Percentiles rank a stretch among this genome's conserved stretches.
Evolutionary conservation across 306 rosid genomes (phyloP).

Genomic region (Senna siamea): DNA sequence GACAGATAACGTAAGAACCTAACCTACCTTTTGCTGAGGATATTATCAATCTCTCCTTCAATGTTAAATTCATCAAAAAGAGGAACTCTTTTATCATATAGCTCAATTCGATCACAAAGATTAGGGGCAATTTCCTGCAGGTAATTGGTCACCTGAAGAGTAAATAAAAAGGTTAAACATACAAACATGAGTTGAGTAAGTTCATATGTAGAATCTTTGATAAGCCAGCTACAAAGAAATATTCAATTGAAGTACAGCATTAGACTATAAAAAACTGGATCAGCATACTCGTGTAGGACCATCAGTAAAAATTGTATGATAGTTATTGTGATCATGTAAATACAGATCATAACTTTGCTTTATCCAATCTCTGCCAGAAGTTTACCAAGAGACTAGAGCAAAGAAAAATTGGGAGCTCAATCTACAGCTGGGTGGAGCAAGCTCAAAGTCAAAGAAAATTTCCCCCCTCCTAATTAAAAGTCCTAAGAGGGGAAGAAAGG

Average conservation of each 20-base stretch:
- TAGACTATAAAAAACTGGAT: conserved; percentile 26
- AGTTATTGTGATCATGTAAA: conserved; percentile 13
- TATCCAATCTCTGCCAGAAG: conserved; percentile 20
- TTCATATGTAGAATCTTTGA: conserved; percentile 30
- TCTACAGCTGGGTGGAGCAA: conserved; percentile 8
- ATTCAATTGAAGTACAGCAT: conserved; percentile 29
- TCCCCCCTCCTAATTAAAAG: conserved; percentile 17
- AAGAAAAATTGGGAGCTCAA: conserved; percentile 10
- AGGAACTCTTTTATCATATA: conserved; percentile 70
- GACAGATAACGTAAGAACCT: conserved; percentile 31
- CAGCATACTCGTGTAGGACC: conserved; percentile 33
- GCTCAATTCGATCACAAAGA: conserved; percentile 90
- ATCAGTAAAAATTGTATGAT: conserved; percentile 12
- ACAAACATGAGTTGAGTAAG: conserved; percentile 32
- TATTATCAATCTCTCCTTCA: conserved; percentile 87
- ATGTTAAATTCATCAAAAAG: conserved; percentile 87
- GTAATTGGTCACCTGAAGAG: conserved; percentile 82
- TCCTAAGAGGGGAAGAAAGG: conserved; percentile 7
- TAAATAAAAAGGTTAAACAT: conserved; percentile 33
- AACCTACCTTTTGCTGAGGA: conserved; percentile 84
- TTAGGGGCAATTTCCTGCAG: conserved; percentile 98
- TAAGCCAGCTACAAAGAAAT: conserved; percentile 25
- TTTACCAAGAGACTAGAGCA: conserved; percentile 23
- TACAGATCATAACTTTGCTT: conserved; percentile 19
- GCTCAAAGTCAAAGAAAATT: background rate